Evolutionary conservation across 1,139 yeast genomes (phyloP).

Genomic region (Candida glucosophila): DNA sequence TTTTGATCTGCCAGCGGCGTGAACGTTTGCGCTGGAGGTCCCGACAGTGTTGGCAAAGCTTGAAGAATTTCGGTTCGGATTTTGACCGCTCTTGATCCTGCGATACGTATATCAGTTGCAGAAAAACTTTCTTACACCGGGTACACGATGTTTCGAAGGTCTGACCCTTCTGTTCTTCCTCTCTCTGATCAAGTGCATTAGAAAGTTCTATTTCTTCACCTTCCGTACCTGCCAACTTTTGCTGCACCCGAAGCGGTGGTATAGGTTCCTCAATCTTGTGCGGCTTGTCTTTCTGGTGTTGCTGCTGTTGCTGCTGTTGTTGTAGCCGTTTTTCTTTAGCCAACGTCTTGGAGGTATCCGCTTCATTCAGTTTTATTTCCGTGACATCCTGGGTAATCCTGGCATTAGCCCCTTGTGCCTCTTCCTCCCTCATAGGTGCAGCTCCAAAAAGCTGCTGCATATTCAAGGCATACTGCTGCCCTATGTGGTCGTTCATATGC

Average conservation of each 20-base stretch:
- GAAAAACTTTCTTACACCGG: constrained; percentile 53
- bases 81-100: constrained; percentile 15
- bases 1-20: constrained; percentile 55
- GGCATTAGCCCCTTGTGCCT: constrained; percentile 1
- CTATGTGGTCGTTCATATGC: constrained; percentile 4
- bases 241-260: constrained; percentile 40
- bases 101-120: constrained; percentile 35
- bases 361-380: no score
- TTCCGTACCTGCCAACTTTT: constrained; percentile 21
- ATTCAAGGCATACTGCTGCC: no score
- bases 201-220: constrained; percentile 2
- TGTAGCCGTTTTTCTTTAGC: constrained; percentile 3
- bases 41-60: constrained; percentile 57
- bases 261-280: constrained; percentile 19
- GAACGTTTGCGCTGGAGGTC: constrained; percentile 55
- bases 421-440: constrained; percentile 4
- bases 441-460: no score
- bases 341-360: not conserved
- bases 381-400: no score
- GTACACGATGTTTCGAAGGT: constrained; percentile 29
- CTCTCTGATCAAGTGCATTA: constrained; percentile 1
- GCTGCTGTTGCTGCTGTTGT: constrained; percentile 6
- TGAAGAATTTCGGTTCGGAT: constrained; percentile 41
- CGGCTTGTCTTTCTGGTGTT: constrained; percentile 4
- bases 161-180: constrained; percentile 6